Base-by-base conservation (phyloP, 1,139 yeast genomes). In the Scheffersomyces parashehatae region DNA sequence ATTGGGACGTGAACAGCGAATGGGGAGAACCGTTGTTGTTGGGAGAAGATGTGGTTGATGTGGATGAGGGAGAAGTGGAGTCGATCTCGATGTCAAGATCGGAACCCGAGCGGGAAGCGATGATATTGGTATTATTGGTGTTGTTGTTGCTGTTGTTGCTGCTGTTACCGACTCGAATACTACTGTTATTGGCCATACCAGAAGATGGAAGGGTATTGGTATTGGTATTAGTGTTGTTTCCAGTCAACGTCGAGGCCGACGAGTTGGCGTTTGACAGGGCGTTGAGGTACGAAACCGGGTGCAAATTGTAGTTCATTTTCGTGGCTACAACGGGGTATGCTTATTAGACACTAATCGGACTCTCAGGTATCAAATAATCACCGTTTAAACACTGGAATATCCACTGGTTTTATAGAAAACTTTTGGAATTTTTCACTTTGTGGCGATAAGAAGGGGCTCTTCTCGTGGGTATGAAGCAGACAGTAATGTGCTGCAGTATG, bases 271-370 rank as follows among this genome's bases (percentile, higher is more conserved):
- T 55, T 29, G 49, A 47, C 38, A 65, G 62, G 28, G 77, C 77
- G 56, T 73, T 73, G 42, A 73, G 65, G 47, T 73, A 73, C 13
- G 76, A 61, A 28, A 73, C 70, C 11, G 79, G 79, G 48, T 73
- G 79, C 45, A 73, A 60, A 51, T 72, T 73, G 52, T 70, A 73
- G 50, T 71, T 72, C 75, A 71, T 69, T 31, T 34, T 47, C 26
- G 26, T 20, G 26, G 26, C 8, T 20, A 20, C 26, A 20, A 20
- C 8, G 26, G 26, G 26, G 8, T 20, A 20, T 20, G 8, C 26
- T 20, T 20, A 20, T 8, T 20, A 6, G 26, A 20, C 20, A 34
- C 13, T 11, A 13, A 26, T 33, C 14, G 9, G n/a, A 8, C 26
- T n/a, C 3, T 14, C 29, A 24, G 15, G 10, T 34, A 20, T 28